Evolutionary conservation across 2,329 filamentous ascomycete genomes (phyloP), one percentile per base, ranked within the genome.

Genomic region (Torrubiellomyces zombiae): DNA sequence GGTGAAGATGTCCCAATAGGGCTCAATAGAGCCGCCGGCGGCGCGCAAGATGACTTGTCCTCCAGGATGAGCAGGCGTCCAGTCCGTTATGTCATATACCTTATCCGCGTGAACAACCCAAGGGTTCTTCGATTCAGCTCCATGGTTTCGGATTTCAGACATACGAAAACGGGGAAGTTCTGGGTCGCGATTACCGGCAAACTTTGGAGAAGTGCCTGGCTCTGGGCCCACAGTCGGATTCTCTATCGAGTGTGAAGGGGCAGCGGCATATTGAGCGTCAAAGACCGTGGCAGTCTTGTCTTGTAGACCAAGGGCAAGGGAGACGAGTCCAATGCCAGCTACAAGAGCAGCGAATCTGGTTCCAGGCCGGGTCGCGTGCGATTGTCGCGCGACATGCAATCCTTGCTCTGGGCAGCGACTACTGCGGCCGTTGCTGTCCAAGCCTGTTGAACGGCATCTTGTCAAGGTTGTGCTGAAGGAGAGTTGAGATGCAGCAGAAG

Each of bases 11-110:
- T 75, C 56, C 73, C 73, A 78, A 47, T 75, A 77, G 0, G 65
- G 62, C 25, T 78, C 72, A 24, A 78, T 63, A 27, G 61, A 64
- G 18, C 65, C 63, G 4, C 73, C 73, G 1, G 68, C 70, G 2
- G 73, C 73, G 16, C 66, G 60, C 7, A 77, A 52, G 30, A 78
- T 78, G 9, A 78, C 68, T 26, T 75, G 65, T 20, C 73, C 73
- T 4, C 73, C 73, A 0, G 73, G 73, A 39, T 78, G 73, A 1
- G 60, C 67, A 2, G 56, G 51, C 13, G 77, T 50, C 68, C 72
- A 78, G 25, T 75, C 67, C 1, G 72, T 77, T 26, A 78, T 77
- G 38, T 78, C 66, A 53, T 77, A 78, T 12, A 78, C 70, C 28
- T 67, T 66, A 40, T 67, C 65, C 14, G 58, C 66, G 26, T 60